Base-by-base conservation (phyloP, 441 rosid genomes). In the Daphne laureola region DNA sequence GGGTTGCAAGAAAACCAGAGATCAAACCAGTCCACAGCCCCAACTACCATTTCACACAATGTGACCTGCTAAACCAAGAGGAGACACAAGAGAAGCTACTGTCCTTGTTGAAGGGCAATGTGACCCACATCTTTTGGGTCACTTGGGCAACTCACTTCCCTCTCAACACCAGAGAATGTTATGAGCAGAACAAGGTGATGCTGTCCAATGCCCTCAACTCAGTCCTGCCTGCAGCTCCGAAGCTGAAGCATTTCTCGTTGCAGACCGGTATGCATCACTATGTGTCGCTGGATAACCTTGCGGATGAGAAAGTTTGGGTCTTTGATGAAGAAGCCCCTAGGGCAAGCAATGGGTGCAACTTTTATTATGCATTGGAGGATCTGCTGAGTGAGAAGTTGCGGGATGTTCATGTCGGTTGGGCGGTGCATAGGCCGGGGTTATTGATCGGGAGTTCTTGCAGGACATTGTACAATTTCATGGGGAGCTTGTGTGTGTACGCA, bases 241-340 rank as follows among this genome's bases (percentile, higher is more conserved):
- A 68, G 14, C 49, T 91, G 59, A 84, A 75, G 73, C 93, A 91
- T 54, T 73, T 91, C 57, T 82, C 90, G 0, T 79, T 91, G 4
- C 98, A 91, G 50, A 87, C 95, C 0, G 98, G 96, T 55, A 82
- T 82, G 82, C 86, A 84, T 74, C 90, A 91, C 51, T 88, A 88
- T 26, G 74, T 78, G 7, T 78, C 93, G 9, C 45, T 81, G 4
- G 61, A 59, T 51, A 48, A 57, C 8, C 73, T 43, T 43, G 63
- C 65, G 51, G 56, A 51, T 51, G 63, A 66, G 51, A 58, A 51
- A 51, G 46, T 46, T 41, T 17, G 50, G 55, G 53, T 71, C 12
- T 80, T 72, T 45, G 73, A 69, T 47, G 98, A 91, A 65, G 80
- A 74, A 31, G 76, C 83, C 67, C 87, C 84, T 1, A 73, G 98